Percentiles rank a stretch among this genome's conserved stretches.
phyloP scores from a whole-genome alignment of 768 basidiomycete genomes.

The Termitomyces sp. region DNA sequence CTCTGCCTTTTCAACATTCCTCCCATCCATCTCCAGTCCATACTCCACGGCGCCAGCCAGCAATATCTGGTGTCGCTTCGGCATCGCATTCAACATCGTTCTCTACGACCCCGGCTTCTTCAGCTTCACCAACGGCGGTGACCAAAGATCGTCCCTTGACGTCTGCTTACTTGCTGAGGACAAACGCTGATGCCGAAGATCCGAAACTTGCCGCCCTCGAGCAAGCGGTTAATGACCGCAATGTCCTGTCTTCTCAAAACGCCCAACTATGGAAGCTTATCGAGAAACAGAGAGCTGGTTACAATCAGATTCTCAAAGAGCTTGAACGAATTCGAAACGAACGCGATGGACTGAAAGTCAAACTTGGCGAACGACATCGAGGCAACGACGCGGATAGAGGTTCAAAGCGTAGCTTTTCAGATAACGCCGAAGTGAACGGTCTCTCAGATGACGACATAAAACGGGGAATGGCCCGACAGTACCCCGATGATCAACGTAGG shows the following conservation, averaged over 20 bases:
- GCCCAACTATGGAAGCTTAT: slow-evolving; percentile 92
- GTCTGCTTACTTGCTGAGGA: slow-evolving; percentile 40
- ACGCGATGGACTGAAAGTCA: slow-evolving; percentile 65
- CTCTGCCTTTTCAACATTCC: slow-evolving; percentile 31
- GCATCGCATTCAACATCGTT: slow-evolving; percentile 14
- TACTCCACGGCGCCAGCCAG: slow-evolving; percentile 14
- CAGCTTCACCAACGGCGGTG: slow-evolving; percentile 7
- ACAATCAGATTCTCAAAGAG: slow-evolving; percentile 77
- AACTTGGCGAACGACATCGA: slow-evolving; percentile 33
- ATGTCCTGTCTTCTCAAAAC: slow-evolving; percentile 77
- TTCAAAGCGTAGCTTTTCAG: slow-evolving; percentile 25
- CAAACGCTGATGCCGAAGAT: slow-evolving; percentile 49
- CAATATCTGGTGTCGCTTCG: slow-evolving; percentile 5
- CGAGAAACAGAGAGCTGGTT: slow-evolving; percentile 86
- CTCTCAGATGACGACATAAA: slow-evolving; percentile 7
- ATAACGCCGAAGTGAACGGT: slow-evolving; percentile 16
- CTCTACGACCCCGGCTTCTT: slow-evolving; percentile 8
- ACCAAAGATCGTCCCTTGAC: slow-evolving; percentile 19
- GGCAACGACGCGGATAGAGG: slow-evolving; percentile 14
- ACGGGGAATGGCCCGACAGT: slow-evolving; percentile 23
- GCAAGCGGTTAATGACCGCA: slow-evolving; percentile 75
- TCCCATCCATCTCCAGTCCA: slow-evolving; percentile 31
- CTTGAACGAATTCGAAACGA: slow-evolving; percentile 81
- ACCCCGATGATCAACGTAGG: slow-evolving; percentile 38
- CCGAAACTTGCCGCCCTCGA: slow-evolving; percentile 70